Evolutionary conservation across 2,329 filamentous ascomycete genomes (phyloP), one percentile per base, ranked within the genome.

Genomic region (Phyllosticta citrichinensis): DNA sequence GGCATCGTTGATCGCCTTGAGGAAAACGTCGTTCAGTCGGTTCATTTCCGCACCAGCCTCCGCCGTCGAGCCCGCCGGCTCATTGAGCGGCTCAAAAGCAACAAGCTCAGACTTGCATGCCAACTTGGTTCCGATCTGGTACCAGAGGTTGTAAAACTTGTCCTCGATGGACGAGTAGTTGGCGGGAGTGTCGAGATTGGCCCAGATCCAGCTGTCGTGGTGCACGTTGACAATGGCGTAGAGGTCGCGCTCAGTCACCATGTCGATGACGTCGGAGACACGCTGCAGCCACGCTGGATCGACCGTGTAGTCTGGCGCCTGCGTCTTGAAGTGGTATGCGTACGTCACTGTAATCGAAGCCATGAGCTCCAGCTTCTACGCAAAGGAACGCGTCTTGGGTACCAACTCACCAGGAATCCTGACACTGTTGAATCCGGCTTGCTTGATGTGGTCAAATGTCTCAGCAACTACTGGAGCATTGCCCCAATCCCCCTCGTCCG

Each of bases 191-290:
- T 78, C 78, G 4, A 82, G 71, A 66, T 84, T 82, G 4, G 80
- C 80, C 83, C 83, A 86, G 24, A 76, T 73, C 80, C 78, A 83
- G 10, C 78, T 81, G 65, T 86, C 82, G 62, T 85, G 83, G 63
- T 85, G 83, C 6, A 82, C 79, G 63, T 86, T 83, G 12, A 84
- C 77, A 25, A 86, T 74, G 0, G 79, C 78, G 62, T 79, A 81
- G 3, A 85, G 69, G 2, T 75, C 80, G 1, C 77, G 74, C 2
- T 75, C 70, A 0, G 80, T 76, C 6, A 82, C 77, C 77, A 81
- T 78, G 64, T 84, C 81, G 10, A 85, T 72, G 1, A 86, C 83
- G 33, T 81, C 79, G 1, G 79, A 79, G 1, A 85, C 82, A 11
- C 83, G 75, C 61, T 83, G 75, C 52, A 85, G 74, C 82, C 82